Base-by-base conservation (phyloP, 169 alveolate species). In the Babesia caballi region DNA sequence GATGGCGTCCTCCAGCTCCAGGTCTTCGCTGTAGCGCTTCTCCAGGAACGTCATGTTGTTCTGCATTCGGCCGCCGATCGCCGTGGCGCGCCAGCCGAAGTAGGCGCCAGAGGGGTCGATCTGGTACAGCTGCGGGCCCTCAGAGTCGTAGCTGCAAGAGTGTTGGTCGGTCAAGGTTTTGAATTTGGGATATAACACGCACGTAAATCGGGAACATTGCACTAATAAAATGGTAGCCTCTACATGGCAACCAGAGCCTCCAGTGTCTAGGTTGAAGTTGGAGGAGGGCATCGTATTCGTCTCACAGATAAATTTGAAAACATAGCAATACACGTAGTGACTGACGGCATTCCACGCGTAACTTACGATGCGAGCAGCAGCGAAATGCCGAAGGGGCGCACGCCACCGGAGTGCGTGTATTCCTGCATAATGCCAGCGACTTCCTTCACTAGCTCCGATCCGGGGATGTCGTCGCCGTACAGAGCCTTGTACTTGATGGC, bases 351-450 rank as follows among this genome's bases (percentile, higher is more conserved):
- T 27, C 12, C 57, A 52, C n/a, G n/a, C n/a, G 49, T 9, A 30
- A 82, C 87, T 42, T 72, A 84, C 88, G 88, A 85, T 92, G 98
- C 99, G 21, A 96, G 91, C 56, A 98, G 90, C 47, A 97, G 90
- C 3, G 99, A 97, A 36, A 97, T 92, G 11, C 99, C 99, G 74
- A 96, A 98, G 56, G 99, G 99, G 53, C 99, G 95, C 36, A 97
- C 99, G 0, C 99, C 99, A 21, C 99, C 99, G 4, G 97, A 88
- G 82, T 98, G 99, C n/a, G 99, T 98, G 82, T 91, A 97, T 85
- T 96, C 99, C 88, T 98, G 96, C 94, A 96, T 95, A 66, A 96
- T 95, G 17, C 96, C 90, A 46, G 99, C 99, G 15, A 95, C 94
- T 77, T 95, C 95, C 75, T 96, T 93, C 46, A 97, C 97, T 38